Evolutionary conservation across 2,329 filamentous ascomycete species (phyloP).

Genomic region (Pezicula radicicola): DNA sequence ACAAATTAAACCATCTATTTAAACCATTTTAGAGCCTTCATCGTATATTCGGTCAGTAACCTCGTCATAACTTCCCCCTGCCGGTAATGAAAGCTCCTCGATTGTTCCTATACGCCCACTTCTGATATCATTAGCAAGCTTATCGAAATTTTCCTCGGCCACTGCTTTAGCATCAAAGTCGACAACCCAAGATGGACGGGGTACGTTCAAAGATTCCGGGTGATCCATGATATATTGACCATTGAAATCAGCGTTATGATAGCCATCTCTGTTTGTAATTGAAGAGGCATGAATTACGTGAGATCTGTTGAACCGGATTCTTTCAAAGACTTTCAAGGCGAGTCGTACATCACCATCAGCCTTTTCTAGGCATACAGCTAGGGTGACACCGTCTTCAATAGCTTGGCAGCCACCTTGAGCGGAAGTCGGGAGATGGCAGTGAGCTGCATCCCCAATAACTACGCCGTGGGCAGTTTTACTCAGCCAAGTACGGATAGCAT

Average conservation of each 20-base stretch:
- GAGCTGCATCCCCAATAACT: constrained; percentile 58
- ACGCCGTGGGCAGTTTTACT: neutral
- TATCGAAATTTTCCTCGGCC: neutral
- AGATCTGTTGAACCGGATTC: neutral
- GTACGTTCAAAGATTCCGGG: neutral
- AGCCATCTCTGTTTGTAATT: neutral
- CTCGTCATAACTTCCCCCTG: neutral
- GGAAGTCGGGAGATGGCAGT: constrained; percentile 67
- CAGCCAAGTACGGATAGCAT: neutral
- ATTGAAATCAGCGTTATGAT: neutral
- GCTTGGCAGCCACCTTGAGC: constrained; percentile 55
- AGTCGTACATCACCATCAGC: neutral
- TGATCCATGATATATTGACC: neutral
- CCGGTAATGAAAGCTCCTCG: neutral
- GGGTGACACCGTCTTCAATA: constrained; percentile 31
- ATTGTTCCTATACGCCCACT: neutral
- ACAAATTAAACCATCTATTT: too few relatives aligned
- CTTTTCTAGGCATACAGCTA: constrained; percentile 27
- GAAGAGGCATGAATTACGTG: neutral
- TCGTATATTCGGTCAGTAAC: neutral
- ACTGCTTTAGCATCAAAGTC: neutral
- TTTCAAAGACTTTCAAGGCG: neutral
- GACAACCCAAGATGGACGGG: neutral
- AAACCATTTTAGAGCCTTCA: too few relatives aligned
- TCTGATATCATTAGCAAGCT: neutral